A percentile compares a stretch with the other conserved stretches of the same genome.
Conservation (phyloP, 495 filamentous ascomycete species). For the Amniculicola lignicola region DNA sequence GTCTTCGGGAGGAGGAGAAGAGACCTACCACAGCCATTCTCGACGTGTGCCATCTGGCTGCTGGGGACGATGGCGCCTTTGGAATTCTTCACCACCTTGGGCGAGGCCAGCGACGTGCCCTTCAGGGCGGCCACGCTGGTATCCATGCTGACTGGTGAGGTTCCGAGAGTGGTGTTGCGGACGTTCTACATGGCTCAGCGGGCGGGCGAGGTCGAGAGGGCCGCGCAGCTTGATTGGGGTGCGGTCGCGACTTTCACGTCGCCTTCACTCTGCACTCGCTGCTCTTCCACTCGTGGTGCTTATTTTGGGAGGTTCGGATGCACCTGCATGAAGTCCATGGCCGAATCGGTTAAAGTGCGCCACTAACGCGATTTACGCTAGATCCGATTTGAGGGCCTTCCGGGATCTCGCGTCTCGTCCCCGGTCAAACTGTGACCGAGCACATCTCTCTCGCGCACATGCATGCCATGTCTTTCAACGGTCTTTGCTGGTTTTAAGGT, state of each 20-base stretch:
- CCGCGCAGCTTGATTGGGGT: conserved; percentile 4
- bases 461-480: too few species aligned
- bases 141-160: conserved; percentile 36
- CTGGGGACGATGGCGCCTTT: conserved; percentile 29
- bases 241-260: neutral
- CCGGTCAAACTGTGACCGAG: too few species aligned
- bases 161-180: too few species aligned
- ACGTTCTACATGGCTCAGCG: neutral
- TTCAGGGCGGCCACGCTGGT: conserved; percentile 33
- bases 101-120: conserved; percentile 35
- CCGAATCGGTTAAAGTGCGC: conserved; percentile 14
- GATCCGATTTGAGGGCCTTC: neutral
- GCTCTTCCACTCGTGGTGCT: neutral
- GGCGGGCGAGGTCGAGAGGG: too few species aligned
- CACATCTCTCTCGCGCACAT: too few species aligned
- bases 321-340: conserved; percentile 23
- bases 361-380: conserved; percentile 16
- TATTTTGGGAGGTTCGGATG: conserved; percentile 1
- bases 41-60: conserved; percentile 27
- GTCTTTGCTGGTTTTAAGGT: too few species aligned
- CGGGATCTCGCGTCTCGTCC: neutral
- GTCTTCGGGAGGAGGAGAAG: neutral
- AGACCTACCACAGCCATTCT: conserved; percentile 36
- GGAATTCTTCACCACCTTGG: conserved; percentile 40
- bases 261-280: neutral